Evolutionary conservation across 2,329 filamentous ascomycete species (phyloP).

Genomic region (Neopestalotiopsis rosae): DNA sequence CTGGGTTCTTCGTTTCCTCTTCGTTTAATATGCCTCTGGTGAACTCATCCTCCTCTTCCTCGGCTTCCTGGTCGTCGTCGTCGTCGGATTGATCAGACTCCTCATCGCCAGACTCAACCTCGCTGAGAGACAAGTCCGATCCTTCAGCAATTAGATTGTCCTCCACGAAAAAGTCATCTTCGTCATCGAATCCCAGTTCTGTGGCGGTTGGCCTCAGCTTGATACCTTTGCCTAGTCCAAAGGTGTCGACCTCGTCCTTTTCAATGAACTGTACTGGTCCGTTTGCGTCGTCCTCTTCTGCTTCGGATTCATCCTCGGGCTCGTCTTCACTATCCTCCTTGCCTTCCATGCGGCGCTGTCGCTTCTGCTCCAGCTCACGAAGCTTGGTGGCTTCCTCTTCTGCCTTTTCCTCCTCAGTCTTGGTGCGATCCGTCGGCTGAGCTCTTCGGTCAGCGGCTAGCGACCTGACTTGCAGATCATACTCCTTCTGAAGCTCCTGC

Average conservation of each 20-base stretch:
- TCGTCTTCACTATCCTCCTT: slow-evolving; percentile 56
- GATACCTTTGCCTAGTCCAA: slow-evolving; percentile 65
- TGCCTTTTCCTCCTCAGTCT: slow-evolving; percentile 86
- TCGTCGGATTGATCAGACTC: slow-evolving; percentile 58
- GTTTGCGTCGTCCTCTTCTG: slow-evolving; percentile 32
- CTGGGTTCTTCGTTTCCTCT: slow-evolving; percentile 58
- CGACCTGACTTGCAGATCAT: slow-evolving; percentile 82
- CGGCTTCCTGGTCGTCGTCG: slow-evolving; percentile 47
- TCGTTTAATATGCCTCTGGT: slow-evolving; percentile 70
- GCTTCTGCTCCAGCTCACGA: slow-evolving; percentile 81
- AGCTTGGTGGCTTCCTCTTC: slow-evolving; percentile 79
- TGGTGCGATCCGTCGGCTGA: slow-evolving; percentile 83
- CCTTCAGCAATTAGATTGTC: slow-evolving; percentile 81
- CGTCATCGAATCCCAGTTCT: slow-evolving; percentile 81
- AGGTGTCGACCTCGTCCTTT: slow-evolving; percentile 59
- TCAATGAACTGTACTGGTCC: slow-evolving; percentile 32
- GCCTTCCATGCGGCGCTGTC: slow-evolving; percentile 85
- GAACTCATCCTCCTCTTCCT: slow-evolving; percentile 71
- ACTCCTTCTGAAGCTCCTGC: slow-evolving; percentile 79
- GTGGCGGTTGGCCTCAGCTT: slow-evolving; percentile 60
- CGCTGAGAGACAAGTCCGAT: slow-evolving; percentile 18
- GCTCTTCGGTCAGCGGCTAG: slow-evolving; percentile 85
- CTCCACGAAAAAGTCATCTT: slow-evolving; percentile 92
- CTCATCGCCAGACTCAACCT: slow-evolving; percentile 30
- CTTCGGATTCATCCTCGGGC: slow-evolving; percentile 39